Base-by-base conservation (phyloP, 768 basidiomycete species). In the Mycena filopes region DNA sequence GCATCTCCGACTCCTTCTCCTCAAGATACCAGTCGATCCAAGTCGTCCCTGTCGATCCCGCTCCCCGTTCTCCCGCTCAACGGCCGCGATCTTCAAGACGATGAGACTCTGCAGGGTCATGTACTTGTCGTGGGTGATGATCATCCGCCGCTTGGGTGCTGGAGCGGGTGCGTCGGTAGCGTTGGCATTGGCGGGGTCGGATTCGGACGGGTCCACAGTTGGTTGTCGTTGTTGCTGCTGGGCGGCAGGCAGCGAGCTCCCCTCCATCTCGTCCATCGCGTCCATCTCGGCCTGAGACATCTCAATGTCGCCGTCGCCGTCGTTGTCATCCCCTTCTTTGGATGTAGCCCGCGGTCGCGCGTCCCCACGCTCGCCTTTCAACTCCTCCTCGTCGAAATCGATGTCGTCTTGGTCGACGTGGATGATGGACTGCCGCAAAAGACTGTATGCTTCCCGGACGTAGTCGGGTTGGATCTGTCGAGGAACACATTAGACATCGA, bases 381-480 rank as follows among this genome's bases (percentile, higher is more conserved):
- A 78, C 62, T 95, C 95, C 71, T 97, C 95, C 70, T 96, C 94
- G 73, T 99, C 98, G 76, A 99, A 93, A 75, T 98, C 95, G 73
- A 99, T 90, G 72, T 99, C 97, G 74, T 99, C 98, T 76, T 99
- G 96, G 74, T 99, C 98, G 65, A 99, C 96, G 73, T 99, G 98
- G 71, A 99, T 98, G 78, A 99, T 99, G 2, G 98, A 99, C 75
- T 98, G 96, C 26, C 94, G 89, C 15, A 99, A 83, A 21, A 99
- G 89, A 45, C 89, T 90, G 79, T 93, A 99, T 2, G 98, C 98
- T 78, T 99, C 98, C 42, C 96, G 89, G 23, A 99, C 97, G 75
- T 97, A 96, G 3, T 87, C 91, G 9, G 97, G 96, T 0, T 88
- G 93, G 72, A 99, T 99, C 94, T 97, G 65, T 21, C 26, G 11